phyloP scores from a whole-genome alignment of 2,329 filamentous ascomycete genomes.

The Fusarium pseudonygamai region DNA sequence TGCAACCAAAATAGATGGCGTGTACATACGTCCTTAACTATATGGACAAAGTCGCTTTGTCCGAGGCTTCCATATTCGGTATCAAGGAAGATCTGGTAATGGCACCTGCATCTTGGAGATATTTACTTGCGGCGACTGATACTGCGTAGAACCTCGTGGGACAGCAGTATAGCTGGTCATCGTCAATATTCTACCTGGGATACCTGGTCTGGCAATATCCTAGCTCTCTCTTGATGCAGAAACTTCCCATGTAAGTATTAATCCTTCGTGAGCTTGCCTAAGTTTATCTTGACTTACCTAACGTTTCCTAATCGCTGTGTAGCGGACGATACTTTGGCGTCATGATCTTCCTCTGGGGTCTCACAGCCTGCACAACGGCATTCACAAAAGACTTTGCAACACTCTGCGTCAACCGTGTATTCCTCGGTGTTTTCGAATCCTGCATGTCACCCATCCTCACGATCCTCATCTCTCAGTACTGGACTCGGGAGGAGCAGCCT shows the following conservation, averaged over 20 bases:
- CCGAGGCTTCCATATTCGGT: background rate
- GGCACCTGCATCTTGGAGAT: rapidly evolving
- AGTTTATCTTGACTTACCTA: too few relatives aligned
- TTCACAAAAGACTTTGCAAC: background rate
- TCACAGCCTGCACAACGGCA: background rate
- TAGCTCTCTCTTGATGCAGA: background rate
- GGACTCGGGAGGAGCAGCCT: background rate
- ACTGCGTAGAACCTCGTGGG: background rate
- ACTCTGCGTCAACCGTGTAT: background rate
- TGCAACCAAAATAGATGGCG: rapidly evolving
- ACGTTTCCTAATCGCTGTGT: rapidly evolving
- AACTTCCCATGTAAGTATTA: background rate
- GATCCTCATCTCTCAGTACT: background rate
- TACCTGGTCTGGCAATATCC: background rate
- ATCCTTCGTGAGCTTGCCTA: too few relatives aligned
- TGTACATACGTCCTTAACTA: background rate
- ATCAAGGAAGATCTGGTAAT: background rate
- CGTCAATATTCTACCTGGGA: background rate
- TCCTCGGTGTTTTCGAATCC: background rate
- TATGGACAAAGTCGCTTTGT: background rate
- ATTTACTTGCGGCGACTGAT: rapidly evolving
- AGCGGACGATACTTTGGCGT: background rate
- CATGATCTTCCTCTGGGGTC: background rate
- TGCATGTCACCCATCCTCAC: background rate
- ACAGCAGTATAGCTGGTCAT: background rate